Percentiles rank a stretch among this genome's conserved stretches.
Conservation (phyloP, 23 red algal species). For the Gracilariopsis chorda region DNA sequence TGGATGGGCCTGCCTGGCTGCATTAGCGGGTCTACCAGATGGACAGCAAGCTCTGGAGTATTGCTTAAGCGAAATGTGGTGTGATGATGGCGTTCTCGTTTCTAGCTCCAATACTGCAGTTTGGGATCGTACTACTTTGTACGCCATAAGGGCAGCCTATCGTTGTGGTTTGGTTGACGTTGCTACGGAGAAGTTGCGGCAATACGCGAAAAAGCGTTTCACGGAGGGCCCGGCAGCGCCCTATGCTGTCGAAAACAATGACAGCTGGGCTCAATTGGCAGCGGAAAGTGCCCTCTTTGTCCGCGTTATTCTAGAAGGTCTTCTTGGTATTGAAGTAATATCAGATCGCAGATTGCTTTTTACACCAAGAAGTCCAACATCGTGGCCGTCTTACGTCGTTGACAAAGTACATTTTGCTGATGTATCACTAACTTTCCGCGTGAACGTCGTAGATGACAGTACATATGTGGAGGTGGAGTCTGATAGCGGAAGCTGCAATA, state of each 20-base stretch:
- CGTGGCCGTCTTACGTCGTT: conserved; percentile 1
- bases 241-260: conserved; percentile 54
- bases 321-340: conserved; percentile 42
- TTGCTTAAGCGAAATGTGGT: conserved; percentile 2
- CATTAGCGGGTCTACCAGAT: background rate
- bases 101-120: background rate
- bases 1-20: conserved; percentile 41
- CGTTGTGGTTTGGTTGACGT: conserved; percentile 27
- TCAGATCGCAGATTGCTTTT: background rate
- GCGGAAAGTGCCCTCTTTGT: conserved; percentile 62
- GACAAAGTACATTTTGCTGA: background rate
- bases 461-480: background rate
- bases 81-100: background rate
- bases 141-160: conserved; percentile 37
- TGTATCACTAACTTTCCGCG: conserved; percentile 3
- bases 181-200: conserved; percentile 14
- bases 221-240: background rate
- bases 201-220: background rate
- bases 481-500: background rate
- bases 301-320: conserved; percentile 43
- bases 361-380: conserved; percentile 1
- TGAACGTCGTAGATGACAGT: background rate
- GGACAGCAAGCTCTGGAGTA: conserved; percentile 24
- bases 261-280: conserved; percentile 46
- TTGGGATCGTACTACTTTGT: conserved; percentile 62